Conservation (phyloP, 192 early-diverging fungal genomes). For the Entomortierella parvispora region DNA sequence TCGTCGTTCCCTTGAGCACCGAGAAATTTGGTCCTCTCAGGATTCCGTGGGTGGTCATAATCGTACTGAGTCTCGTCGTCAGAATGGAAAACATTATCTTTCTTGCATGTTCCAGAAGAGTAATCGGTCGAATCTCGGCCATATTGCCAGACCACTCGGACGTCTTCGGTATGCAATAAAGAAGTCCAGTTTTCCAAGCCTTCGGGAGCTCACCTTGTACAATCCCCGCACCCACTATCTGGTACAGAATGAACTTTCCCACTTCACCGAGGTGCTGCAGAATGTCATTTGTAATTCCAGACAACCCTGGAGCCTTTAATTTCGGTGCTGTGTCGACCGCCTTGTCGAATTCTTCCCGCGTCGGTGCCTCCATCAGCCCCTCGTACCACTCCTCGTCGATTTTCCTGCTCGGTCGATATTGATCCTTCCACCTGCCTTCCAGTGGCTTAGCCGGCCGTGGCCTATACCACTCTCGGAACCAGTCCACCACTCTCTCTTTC, state of each 20-base stretch:
- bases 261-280: too few species aligned
- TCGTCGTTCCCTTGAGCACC: conserved; percentile 26
- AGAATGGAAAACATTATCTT: conserved; percentile 20
- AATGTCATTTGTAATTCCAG: too few species aligned
- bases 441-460: not conserved
- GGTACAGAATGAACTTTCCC: too few species aligned
- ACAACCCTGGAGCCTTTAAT: not conserved
- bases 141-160: conserved; percentile 20
- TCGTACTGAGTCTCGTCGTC: not conserved
- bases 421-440: not conserved
- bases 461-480: too few species aligned
- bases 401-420: too few species aligned
- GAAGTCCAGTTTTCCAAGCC: conserved; percentile 14
- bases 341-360: too few species aligned
- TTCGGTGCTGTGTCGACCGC: not conserved
- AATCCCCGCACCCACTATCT: conserved; percentile 1
- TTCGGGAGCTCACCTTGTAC: conserved; percentile 6
- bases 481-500: too few species aligned
- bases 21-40: conserved; percentile 25
- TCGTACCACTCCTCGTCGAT: too few species aligned
- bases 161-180: conserved; percentile 27
- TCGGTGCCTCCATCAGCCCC: too few species aligned
- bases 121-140: conserved; percentile 12
- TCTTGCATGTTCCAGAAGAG: conserved; percentile 17
- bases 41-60: conserved; percentile 4